Evolutionary conservation across 768 basidiomycete species (phyloP).

Genomic region (Dentipellis fragilis): DNA sequence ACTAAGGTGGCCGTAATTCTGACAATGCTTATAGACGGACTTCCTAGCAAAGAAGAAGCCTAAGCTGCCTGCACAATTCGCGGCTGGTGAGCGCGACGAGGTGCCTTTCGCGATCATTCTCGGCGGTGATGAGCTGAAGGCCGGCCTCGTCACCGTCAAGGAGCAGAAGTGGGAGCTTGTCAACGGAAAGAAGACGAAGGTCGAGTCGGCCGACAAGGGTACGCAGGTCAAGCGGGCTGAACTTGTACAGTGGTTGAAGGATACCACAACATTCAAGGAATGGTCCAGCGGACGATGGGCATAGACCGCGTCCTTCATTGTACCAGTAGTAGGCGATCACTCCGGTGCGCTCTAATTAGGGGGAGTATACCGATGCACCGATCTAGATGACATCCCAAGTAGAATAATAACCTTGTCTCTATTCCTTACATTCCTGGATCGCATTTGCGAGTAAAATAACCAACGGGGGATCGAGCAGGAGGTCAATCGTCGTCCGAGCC

Average conservation of each 20-base stretch:
- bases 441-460: too few relatives aligned
- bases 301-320: neutral
- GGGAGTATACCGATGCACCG: too few relatives aligned
- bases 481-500: neutral
- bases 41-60: constrained; percentile 91
- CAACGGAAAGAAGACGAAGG: constrained; percentile 58
- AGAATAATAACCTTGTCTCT: too few relatives aligned
- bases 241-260: constrained; percentile 26
- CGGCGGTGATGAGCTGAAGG: constrained; percentile 77
- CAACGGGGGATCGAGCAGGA: too few relatives aligned
- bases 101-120: constrained; percentile 90
- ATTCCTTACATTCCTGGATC: too few relatives aligned
- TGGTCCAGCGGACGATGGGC: constrained; percentile 21
- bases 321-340: too few relatives aligned
- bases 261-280: constrained; percentile 19
- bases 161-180: constrained; percentile 78
- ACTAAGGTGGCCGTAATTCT: neutral
- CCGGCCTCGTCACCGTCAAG: constrained; percentile 83
- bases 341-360: too few relatives aligned
- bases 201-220: constrained; percentile 37
- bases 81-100: constrained; percentile 82
- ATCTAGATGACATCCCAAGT: too few relatives aligned
- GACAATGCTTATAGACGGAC: constrained; percentile 52
- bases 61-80: constrained; percentile 79
- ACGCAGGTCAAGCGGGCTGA: constrained; percentile 29